A percentile compares a stretch with the other conserved stretches of the same genome.
Conservation (phyloP, 2,329 filamentous ascomycete species). For the Aspergillus nomiae region DNA sequence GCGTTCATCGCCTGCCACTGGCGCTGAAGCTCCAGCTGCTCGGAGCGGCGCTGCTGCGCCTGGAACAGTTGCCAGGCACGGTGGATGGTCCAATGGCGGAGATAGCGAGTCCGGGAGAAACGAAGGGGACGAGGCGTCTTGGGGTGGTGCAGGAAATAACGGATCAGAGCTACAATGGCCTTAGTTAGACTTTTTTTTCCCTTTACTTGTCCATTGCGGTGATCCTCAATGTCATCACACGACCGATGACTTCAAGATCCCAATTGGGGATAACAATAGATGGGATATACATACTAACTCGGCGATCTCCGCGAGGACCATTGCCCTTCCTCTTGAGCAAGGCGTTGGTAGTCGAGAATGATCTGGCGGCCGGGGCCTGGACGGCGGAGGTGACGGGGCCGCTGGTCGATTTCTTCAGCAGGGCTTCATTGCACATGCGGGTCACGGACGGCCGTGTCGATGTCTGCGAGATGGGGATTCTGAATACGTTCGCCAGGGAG, state of each 20-base stretch:
- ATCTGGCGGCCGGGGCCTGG: slow-evolving; percentile 22
- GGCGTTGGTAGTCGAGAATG: slow-evolving; percentile 44
- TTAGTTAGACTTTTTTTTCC: slow-evolving; percentile 14
- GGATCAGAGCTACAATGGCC: slow-evolving; percentile 58
- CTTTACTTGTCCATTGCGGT: background rate
- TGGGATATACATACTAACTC: slow-evolving; percentile 45
- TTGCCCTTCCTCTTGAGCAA: slow-evolving; percentile 43
- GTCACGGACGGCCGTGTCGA: slow-evolving; percentile 28
- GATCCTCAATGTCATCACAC: background rate
- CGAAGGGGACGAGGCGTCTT: slow-evolving; percentile 75
- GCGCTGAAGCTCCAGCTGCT: slow-evolving; percentile 72
- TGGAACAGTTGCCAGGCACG: slow-evolving; percentile 87
- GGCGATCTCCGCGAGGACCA: slow-evolving; percentile 35
- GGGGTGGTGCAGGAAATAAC: slow-evolving; percentile 71
- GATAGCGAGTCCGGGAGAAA: slow-evolving; percentile 81
- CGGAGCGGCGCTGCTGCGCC: slow-evolving; percentile 64
- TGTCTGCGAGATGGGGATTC: slow-evolving; percentile 41
- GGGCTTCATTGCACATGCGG: slow-evolving; percentile 23
- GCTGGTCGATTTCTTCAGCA: slow-evolving; percentile 16
- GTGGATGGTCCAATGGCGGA: slow-evolving; percentile 99
- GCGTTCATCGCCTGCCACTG: slow-evolving; percentile 79
- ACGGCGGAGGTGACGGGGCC: slow-evolving; percentile 27
- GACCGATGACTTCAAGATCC: background rate
- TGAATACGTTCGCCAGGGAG: slow-evolving; percentile 49
- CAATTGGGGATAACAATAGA: background rate